Evolutionary conservation across 805 yeast genomes (phyloP), one percentile per base, ranked within the genome.

Genomic region (Starmerella apicola): DNA sequence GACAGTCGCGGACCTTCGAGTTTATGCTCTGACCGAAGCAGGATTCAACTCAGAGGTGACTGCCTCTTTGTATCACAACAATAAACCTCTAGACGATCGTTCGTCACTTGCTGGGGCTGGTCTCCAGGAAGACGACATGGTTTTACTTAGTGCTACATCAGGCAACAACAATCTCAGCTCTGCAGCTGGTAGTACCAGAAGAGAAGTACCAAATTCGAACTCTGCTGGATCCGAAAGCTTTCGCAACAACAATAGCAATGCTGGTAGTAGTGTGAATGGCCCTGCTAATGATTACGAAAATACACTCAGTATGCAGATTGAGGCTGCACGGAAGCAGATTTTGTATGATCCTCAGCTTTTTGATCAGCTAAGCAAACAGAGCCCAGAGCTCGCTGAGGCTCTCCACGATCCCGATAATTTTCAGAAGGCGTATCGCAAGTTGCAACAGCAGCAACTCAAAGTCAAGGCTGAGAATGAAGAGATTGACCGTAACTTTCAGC

Each of bases 401-500:
- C 48, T 78, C 16, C 53, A 71, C 33, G 68, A 78, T 46, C 68
- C 75, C 0, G 61, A 46, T 4, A 54, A 55, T 35, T 80, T 80
- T 53, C 65, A 63, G 31, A 60, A 64, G 28, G 51, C 51, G 27
- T 59, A 60, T 44, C 65, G 65, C n/a, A 59, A 60, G 34, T 59
- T 68, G 3, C 58, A 59, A 32, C 59, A 55, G 45, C 82, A 79
- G 51, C 59, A 76, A 45, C 29, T 35, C 34, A 28, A 26, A 17
- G 22, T 21, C 10, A 58, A 61, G 26, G 45, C 46, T 12, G 49
- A 39, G 54, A 88, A 82, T 51, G 74, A 73, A 50, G 81, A 76
- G 30, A 76, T 88, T 35, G 82, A 83, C 44, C 93, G 83, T 46
- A 83, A 84, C 54, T 65, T 81, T 66, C 68, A 74, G 34, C 67